phyloP scores from a whole-genome alignment of 2,329 filamentous ascomycete species.

The Zalaria sp. region DNA sequence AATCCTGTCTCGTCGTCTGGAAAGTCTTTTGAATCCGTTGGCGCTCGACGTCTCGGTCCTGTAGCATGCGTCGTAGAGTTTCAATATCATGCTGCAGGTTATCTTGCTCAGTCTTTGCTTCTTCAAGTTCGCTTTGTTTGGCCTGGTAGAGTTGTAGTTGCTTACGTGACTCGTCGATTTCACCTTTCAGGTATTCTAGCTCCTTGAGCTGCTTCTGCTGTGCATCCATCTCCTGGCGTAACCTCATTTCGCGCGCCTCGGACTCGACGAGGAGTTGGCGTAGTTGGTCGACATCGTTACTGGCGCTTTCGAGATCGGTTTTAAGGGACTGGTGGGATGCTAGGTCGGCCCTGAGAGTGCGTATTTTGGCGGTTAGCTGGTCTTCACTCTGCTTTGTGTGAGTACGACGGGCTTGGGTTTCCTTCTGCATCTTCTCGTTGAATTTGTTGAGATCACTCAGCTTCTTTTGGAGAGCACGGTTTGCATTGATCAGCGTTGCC shows the following conservation, averaged over 20 bases:
- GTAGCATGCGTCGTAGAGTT: conserved; percentile 38
- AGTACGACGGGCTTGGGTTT: conserved; percentile 56
- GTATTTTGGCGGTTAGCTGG: conserved; percentile 53
- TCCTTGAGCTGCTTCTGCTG: conserved; percentile 48
- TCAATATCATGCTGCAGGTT: conserved; percentile 43
- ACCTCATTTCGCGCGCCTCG: conserved; percentile 53
- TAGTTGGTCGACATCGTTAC: conserved; percentile 49
- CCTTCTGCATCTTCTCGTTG: conserved; percentile 56
- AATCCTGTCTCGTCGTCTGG: conserved; percentile 32
- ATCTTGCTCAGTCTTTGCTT: conserved; percentile 45
- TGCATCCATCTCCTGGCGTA: conserved; percentile 49
- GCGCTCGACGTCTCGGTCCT: conserved; percentile 35
- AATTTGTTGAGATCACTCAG: conserved; percentile 59
- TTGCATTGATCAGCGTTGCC: conserved; percentile 65
- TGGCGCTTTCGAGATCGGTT: conserved; percentile 43
- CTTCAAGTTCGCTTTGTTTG: conserved; percentile 42
- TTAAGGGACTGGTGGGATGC: conserved; percentile 39
- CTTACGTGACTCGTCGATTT: conserved; percentile 46
- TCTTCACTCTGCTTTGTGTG: conserved; percentile 68
- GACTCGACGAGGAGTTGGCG: conserved; percentile 47
- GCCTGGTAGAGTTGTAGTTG: conserved; percentile 50
- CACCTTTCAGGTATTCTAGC: conserved; percentile 42
- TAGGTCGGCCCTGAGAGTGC: conserved; percentile 54
- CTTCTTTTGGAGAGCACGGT: conserved; percentile 57
- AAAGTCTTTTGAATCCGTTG: conserved; percentile 33